Evolutionary conservation across 2,329 filamentous ascomycete genomes (phyloP).

Genomic region (Elsinoe fawcettii): DNA sequence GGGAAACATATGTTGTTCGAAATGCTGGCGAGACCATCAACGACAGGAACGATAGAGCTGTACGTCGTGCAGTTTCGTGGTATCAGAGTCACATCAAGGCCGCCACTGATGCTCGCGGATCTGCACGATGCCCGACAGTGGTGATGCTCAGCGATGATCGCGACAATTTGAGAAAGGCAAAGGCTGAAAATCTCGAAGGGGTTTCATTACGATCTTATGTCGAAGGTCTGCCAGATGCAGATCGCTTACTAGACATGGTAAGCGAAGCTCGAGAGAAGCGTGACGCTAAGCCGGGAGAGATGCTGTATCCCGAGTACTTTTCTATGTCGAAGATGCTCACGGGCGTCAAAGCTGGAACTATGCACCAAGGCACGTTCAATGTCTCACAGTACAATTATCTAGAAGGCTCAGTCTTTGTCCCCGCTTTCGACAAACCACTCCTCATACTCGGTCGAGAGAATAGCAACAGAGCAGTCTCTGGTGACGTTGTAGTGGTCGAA

Average conservation of each 20-base stretch:
- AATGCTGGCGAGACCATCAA: slow-evolving; percentile 80
- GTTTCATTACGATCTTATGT: slow-evolving; percentile 67
- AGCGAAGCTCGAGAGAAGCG: slow-evolving; percentile 66
- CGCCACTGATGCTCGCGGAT: slow-evolving; percentile 49
- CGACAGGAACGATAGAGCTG: slow-evolving; percentile 89
- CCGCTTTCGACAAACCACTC: slow-evolving; percentile 81
- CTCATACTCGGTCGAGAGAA: slow-evolving; percentile 87
- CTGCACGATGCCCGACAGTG: slow-evolving; percentile 58
- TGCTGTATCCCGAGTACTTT: slow-evolving; percentile 84
- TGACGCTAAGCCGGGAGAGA: slow-evolving; percentile 55
- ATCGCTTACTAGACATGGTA: slow-evolving; percentile 87
- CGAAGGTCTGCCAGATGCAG: slow-evolving; percentile 71
- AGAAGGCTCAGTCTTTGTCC: slow-evolving; percentile 83
- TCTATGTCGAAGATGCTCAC: slow-evolving; percentile 90
- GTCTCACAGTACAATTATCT: slow-evolving; percentile 98
- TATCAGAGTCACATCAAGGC: slow-evolving; percentile 72
- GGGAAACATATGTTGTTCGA: slow-evolving; percentile 79
- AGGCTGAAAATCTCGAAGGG: slow-evolving; percentile 63
- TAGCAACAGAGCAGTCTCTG: slow-evolving; percentile 88
- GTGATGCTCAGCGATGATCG: slow-evolving; percentile 93
- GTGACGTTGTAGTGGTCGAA: slow-evolving; percentile 88
- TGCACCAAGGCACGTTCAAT: slow-evolving; percentile 93
- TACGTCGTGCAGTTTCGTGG: slow-evolving; percentile 80
- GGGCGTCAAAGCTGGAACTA: slow-evolving; percentile 74
- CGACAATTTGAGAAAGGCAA: slow-evolving; percentile 76